Evolutionary conservation across 306 rosid genomes (phyloP), one percentile per base, ranked within the genome.

Genomic region (Cercis canadensis): DNA sequence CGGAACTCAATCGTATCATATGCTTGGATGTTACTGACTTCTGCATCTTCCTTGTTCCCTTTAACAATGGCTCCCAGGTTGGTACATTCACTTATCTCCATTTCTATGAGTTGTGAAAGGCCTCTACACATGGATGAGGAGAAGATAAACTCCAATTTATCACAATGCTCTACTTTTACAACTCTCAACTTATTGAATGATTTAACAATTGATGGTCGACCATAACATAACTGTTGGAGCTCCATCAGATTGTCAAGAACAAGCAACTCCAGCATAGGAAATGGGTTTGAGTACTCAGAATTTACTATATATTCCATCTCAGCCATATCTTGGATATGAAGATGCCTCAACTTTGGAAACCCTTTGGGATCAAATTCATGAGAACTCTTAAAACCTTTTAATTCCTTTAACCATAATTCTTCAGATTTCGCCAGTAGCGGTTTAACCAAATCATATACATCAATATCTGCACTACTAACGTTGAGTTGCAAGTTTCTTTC

Each of bases 301-400:
- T 47, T 47, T 15, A 47, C 3, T 13, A n/a, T 12, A 47, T 47
- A 47, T 9, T 47, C 17, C 14, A 47, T 47, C 7, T 47, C 19
- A 0, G 14, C 6, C 14, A 5, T 47, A 0, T 1, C 0, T 0
- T 13, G 0, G 19, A 47, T 9, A 0, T 0, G 5, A 8, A 47
- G 53, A 47, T 47, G 53, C 10, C 10, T 47, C 53, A 47, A 47
- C 1, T 7, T 0, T 47, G 0, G 19, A 47, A 47, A 47, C 8
- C 7, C 19, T 47, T 47, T 6, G 1, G 10, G 16, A 0, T 47
- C 6, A 13, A 47, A 47, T 5, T 47, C 29, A 24, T 24, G 53
- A n/a, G 0, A 0, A 47, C 5, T 47, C 16, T 47, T 47, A 0
- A 14, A 15, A 1, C 19, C 53, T 0, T 4, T 47, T 3, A 24